Evolutionary conservation across 305 asterid genomes (phyloP), one percentile per base, ranked within the genome.

Genomic region (Fraxinus sp.): DNA sequence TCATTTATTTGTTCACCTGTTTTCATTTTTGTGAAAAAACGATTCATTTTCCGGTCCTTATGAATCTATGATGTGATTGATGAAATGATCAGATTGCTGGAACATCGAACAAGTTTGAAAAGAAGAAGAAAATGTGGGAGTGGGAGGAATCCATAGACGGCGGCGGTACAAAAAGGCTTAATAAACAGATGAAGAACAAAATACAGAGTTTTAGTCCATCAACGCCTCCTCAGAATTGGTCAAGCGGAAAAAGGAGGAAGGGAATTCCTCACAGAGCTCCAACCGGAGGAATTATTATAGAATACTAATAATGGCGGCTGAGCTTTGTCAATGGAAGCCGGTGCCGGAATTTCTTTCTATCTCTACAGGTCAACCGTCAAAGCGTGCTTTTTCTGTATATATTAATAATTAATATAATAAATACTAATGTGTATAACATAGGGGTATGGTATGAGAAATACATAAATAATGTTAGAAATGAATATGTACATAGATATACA

Each of bases 71-170:
- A 46, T 46, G n/a, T 3, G 55, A 3, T 46, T 46, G 55, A 3
- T 46, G 55, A 46, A 46, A 46, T 30, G 22, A n/a, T 49, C 87
- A 88, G 91, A 81, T 81, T 41, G 81, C 71, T 11, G 91, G 89
- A 7, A 79, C 84, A 82, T 86, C 89, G 8, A 83, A 83, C 59
- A 83, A 46, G 5, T 46, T 46, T 11, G 55, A 46, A 46, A 46
- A 46, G 55, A 46, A 13, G 55, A 46, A 11, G n/a, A 46, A 46
- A 46, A 46, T 46, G 55, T 46, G 55, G 55, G 81, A 78, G 75
- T 59, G 75, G 33, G 81, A 78, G 22, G 81, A 59, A 18, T 59
- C 75, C 24, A 28, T 78, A 11, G 66, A 57, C 32, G 74, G 46
- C 4, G 55, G 55, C 16, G 55, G 55, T 46, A 11, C 55, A 46